Conservation (phyloP, 352 stramenopile genomes). For the Phytophthora idaei region DNA sequence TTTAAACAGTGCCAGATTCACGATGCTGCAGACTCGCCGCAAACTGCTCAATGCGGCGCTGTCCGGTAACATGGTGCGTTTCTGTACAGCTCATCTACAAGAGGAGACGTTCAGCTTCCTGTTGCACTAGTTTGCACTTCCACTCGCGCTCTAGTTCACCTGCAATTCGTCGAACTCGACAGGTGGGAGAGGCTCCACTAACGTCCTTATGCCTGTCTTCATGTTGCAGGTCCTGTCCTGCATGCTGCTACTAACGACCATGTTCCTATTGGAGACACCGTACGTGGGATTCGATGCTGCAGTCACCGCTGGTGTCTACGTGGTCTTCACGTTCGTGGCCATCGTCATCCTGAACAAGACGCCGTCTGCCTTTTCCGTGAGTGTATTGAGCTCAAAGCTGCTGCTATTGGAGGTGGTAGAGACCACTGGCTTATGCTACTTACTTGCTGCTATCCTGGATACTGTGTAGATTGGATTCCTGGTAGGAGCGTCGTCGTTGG, state of each 20-base stretch:
- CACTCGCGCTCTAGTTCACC: slow-evolving; percentile 2
- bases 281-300: slow-evolving; percentile 73
- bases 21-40: slow-evolving; percentile 47
- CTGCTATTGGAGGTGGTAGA: background rate
- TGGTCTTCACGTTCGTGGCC: slow-evolving; percentile 77
- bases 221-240: slow-evolving; percentile 58
- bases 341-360: slow-evolving; percentile 85
- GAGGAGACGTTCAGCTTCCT: background rate
- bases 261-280: slow-evolving; percentile 76
- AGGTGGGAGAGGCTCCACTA: slow-evolving; percentile 9
- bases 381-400: slow-evolving; percentile 8
- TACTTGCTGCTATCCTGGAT: background rate
- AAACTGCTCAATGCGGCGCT: slow-evolving; percentile 80
- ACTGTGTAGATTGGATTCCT: slow-evolving; percentile 69
- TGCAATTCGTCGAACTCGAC: background rate
- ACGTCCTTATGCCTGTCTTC: background rate
- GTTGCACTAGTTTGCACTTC: slow-evolving; percentile 15
- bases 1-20: too few species aligned
- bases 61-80: slow-evolving; percentile 65
- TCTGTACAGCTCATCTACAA: background rate
- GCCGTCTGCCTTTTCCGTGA: slow-evolving; percentile 78
- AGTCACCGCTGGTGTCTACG: slow-evolving; percentile 57
- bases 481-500: slow-evolving; percentile 65
- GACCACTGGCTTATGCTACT: background rate
- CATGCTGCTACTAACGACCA: slow-evolving; percentile 63